Conservation (phyloP, 1,284 basidiomycete genomes). For the Papiliotrema nemorosa region DNA sequence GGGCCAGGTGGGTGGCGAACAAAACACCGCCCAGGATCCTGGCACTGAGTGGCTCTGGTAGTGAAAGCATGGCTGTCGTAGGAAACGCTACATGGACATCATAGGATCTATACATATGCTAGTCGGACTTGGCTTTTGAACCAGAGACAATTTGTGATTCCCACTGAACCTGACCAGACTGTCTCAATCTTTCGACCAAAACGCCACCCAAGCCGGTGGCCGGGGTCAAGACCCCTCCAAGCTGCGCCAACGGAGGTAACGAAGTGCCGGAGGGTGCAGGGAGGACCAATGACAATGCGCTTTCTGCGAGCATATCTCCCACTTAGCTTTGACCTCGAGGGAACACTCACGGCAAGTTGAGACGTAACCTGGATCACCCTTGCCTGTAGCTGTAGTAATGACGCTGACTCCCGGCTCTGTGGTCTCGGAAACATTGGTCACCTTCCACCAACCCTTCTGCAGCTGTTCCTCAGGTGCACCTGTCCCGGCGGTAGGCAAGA, state of each 20-base stretch:
- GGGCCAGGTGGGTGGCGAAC: too few relatives aligned
- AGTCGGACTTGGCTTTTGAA: background rate
- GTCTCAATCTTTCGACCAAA: slow-evolving; percentile 61
- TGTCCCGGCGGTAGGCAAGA: slow-evolving; percentile 50
- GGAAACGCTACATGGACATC: too few relatives aligned
- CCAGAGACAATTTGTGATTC: background rate
- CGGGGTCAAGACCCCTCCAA: slow-evolving; percentile 75
- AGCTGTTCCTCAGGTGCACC: slow-evolving; percentile 64
- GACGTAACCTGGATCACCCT: slow-evolving; percentile 77
- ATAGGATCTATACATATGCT: too few relatives aligned
- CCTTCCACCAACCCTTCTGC: slow-evolving; percentile 57
- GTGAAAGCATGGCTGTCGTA: too few relatives aligned
- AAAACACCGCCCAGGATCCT: too few relatives aligned
- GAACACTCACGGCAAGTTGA: slow-evolving; percentile 58
- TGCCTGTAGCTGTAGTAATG: slow-evolving; percentile 61
- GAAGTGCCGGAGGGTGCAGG: slow-evolving; percentile 48
- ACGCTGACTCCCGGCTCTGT: slow-evolving; percentile 52
- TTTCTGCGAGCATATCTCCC: slow-evolving; percentile 71
- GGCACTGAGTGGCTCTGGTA: too few relatives aligned
- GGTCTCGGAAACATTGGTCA: slow-evolving; percentile 60
- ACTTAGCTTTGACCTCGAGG: background rate
- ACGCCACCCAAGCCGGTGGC: slow-evolving; percentile 70
- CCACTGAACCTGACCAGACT: slow-evolving; percentile 23
- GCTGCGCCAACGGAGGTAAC: slow-evolving; percentile 58
- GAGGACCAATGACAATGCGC: slow-evolving; percentile 64